These are phyloP conservation scores for Carnegiea gigantea DNA, from an alignment of 179 eudicot genomes.

Conservation along the genomic window DNA sequence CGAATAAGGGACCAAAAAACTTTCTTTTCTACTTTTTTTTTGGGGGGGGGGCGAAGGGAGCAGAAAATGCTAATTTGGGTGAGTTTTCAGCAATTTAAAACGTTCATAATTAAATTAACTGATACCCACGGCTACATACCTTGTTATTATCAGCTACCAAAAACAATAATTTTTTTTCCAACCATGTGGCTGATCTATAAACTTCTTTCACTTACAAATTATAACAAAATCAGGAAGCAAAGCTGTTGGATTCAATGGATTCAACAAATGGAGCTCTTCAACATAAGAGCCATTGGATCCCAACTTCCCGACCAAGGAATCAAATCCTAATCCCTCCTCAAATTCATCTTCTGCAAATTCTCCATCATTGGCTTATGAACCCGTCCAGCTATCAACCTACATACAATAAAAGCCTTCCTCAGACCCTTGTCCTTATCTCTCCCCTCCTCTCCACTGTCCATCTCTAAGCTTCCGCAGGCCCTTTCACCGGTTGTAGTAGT, in stretches of 20 bases:
- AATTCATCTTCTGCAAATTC: constrained; percentile 28
- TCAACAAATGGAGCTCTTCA: constrained; percentile 60
- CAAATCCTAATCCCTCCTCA: constrained; percentile 48
- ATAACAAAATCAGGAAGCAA: constrained; percentile 80
- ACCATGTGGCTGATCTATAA: not conserved
- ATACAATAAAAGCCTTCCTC: constrained; percentile 56
- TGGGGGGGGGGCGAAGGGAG: not conserved
- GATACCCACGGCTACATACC: not conserved
- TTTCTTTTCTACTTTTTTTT: no score
- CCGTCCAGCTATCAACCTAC: constrained; percentile 81
- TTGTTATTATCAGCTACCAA: not conserved
- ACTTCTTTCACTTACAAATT: constrained; percentile 28
- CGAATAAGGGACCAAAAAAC: no score
- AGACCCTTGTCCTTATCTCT: not conserved
- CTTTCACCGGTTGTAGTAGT: constrained; percentile 59
- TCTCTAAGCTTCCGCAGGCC: constrained; percentile 43
- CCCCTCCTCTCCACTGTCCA: not conserved
- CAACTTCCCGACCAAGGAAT: constrained; percentile 66
- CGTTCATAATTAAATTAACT: no score
- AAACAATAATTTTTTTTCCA: not conserved
- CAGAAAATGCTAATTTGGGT: not conserved
- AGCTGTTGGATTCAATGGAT: constrained; percentile 51
- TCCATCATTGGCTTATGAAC: constrained; percentile 61
- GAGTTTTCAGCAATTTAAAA: not conserved
- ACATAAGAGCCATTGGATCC: constrained; percentile 43